Evolutionary conservation across 345 rosid species (phyloP).

Genomic region (Populus tremula): DNA sequence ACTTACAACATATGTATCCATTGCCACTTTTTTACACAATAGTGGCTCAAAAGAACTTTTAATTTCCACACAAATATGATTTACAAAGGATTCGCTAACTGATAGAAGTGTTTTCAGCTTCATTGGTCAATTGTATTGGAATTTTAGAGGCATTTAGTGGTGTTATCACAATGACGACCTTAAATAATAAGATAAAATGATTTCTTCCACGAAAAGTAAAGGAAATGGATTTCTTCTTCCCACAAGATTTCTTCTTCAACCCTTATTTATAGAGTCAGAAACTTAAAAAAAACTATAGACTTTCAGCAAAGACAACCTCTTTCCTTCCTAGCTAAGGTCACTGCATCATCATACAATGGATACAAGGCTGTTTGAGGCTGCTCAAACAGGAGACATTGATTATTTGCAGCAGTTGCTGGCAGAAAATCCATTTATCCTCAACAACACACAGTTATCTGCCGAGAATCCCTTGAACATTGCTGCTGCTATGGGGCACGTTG

Average conservation of each 20-base stretch:
- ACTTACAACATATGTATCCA: too few relatives aligned
- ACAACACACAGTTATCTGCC: neutral
- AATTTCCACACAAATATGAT: too few relatives aligned
- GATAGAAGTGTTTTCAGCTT: too few relatives aligned
- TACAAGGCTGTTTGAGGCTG: constrained; percentile 16
- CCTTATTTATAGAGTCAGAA: neutral
- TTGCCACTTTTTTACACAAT: too few relatives aligned
- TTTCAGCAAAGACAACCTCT: neutral
- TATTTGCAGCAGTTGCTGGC: constrained; percentile 17
- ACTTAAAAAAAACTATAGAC: too few relatives aligned
- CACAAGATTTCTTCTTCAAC: neutral
- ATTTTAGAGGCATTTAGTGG: too few relatives aligned
- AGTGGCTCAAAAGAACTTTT: too few relatives aligned
- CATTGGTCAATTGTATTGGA: too few relatives aligned
- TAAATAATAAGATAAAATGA: neutral
- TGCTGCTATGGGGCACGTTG: neutral
- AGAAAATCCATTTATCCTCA: constrained; percentile 27
- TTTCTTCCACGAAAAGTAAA: neutral
- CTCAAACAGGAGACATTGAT: constrained; percentile 20
- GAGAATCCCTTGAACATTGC: constrained; percentile 34
- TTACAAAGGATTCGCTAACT: too few relatives aligned
- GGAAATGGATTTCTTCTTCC: neutral
- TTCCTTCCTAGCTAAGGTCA: neutral
- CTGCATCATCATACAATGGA: constrained; percentile 14
- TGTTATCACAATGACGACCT: neutral